phyloP scores from a whole-genome alignment of 305 asterid genomes.

The Vinca major region DNA sequence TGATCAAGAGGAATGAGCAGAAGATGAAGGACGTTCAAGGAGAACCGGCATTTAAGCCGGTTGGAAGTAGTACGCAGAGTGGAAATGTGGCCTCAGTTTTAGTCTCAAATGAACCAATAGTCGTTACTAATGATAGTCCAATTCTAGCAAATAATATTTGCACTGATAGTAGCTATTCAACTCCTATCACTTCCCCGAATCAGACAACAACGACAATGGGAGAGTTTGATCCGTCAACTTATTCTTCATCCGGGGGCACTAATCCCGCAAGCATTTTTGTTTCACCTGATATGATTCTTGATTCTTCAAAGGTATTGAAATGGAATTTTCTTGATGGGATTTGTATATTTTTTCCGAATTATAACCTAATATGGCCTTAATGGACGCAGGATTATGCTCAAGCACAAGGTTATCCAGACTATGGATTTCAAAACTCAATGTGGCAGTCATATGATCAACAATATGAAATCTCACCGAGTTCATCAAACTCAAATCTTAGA shows the following conservation, averaged over 20 bases:
- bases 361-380: slow-evolving; percentile 3
- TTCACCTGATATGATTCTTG: slow-evolving; percentile 31
- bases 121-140: no score
- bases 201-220: slow-evolving; percentile 13
- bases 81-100: slow-evolving; percentile 12
- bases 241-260: slow-evolving; percentile 6
- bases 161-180: slow-evolving; percentile 28
- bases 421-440: slow-evolving; percentile 21
- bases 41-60: slow-evolving; percentile 16
- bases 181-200: slow-evolving; percentile 32
- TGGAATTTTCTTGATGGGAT: neutral
- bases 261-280: slow-evolving; percentile 22
- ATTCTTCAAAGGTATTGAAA: slow-evolving; percentile 33
- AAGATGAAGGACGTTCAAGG: slow-evolving; percentile 18
- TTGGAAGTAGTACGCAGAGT: slow-evolving; percentile 19
- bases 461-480: slow-evolving; percentile 30
- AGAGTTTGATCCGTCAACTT: slow-evolving; percentile 17
- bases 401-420: slow-evolving; percentile 15
- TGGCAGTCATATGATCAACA: slow-evolving; percentile 22
- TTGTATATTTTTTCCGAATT: neutral
- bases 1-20: slow-evolving; percentile 32
- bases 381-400: slow-evolving; percentile 27
- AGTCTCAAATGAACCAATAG: slow-evolving; percentile 13
- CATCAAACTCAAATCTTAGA: slow-evolving; percentile 33
- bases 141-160: no score